Conservation (phyloP, 192 early-diverging fungal genomes). For the Coemansia sp. region DNA sequence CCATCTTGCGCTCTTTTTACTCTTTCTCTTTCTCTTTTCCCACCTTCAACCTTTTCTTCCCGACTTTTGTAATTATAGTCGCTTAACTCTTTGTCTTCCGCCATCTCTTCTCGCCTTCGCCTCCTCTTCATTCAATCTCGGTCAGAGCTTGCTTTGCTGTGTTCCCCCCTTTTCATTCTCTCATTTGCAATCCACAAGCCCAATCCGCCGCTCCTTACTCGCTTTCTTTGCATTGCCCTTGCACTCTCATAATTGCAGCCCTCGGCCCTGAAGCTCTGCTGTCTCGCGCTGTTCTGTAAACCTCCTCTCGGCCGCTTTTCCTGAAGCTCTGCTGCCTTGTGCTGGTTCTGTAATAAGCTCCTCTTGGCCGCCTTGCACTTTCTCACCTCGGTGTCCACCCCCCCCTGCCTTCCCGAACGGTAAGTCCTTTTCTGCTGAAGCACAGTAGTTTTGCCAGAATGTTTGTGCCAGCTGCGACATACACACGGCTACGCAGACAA, state of each 20-base stretch:
- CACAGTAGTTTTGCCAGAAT: not conserved
- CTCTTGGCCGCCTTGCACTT: not conserved
- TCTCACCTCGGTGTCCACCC: too few species aligned
- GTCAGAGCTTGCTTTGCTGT: slow-evolving; percentile 6
- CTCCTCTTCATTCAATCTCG: slow-evolving; percentile 17
- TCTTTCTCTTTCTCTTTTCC: slow-evolving; percentile 7
- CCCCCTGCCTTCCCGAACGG: not conserved
- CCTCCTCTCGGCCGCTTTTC: not conserved
- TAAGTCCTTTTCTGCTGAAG: not conserved
- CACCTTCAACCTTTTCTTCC: slow-evolving; percentile 9
- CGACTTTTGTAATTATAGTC: slow-evolving; percentile 33
- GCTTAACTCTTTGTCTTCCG: slow-evolving; percentile 14
- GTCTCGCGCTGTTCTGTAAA: not conserved
- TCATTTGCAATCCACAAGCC: slow-evolving; percentile 5
- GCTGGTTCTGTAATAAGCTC: not conserved
- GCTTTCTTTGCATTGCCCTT: slow-evolving; percentile 12
- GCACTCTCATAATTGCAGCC: not conserved
- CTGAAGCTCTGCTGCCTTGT: not conserved
- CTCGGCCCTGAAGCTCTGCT: not conserved
- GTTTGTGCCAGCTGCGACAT: not conserved
- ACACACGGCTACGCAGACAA: not conserved
- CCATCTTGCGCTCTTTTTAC: not conserved
- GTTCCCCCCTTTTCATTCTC: slow-evolving; percentile 1
- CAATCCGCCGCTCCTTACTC: not conserved
- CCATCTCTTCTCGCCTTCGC: slow-evolving; percentile 6